Base-by-base conservation (phyloP, 441 rosid genomes). In the Corymbia citriodora region DNA sequence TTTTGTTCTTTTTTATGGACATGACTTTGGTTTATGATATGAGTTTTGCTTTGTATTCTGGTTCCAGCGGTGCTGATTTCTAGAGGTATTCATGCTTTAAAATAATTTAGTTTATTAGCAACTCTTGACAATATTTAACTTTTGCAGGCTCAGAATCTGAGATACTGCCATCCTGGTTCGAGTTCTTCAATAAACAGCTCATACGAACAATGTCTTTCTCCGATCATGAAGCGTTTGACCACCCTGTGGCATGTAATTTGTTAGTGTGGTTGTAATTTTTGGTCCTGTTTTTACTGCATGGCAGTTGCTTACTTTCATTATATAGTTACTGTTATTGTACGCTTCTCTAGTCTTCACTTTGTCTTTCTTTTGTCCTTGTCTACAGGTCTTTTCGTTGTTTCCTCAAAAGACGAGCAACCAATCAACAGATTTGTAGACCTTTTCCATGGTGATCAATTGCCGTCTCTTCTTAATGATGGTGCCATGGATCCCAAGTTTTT, bases 201-300 rank as follows among this genome's bases (percentile, higher is more conserved):
- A 93, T 96, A 82, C 94, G 92, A 50, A 92, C 95, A 59, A 93
- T 95, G 90, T 96, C 99, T 12, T 98, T 98, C 90, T 96, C 99
- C 33, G 99, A 97, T 49, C 99, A 98, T 90, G 99, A 97, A 95
- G 97, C 99, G 89, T 97, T 97, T 92, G 99, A 98, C 89, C 99
- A 98, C 93, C 99, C 99, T 27, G 99, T 98, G 94, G 98, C 99
- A 88, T 98, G 99, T 98, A 96, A 94, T 33, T 53, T 18, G 50
- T 27, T 79, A 79, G 86, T 23, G 53, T 79, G 29, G 50, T 79
- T 45, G 27, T 45, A 45, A 45, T 48, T 45, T 45, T 45, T 45
- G 13, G 53, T 79, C 10, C 86, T 79, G n/a, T 79, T 70, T 70
- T 70, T 70, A 70, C 9, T 79, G 52, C 50, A 45, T 45, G 86